phyloP scores from a whole-genome alignment of 2,329 filamentous ascomycete species.

The Aspergillus pseudoterreus region DNA sequence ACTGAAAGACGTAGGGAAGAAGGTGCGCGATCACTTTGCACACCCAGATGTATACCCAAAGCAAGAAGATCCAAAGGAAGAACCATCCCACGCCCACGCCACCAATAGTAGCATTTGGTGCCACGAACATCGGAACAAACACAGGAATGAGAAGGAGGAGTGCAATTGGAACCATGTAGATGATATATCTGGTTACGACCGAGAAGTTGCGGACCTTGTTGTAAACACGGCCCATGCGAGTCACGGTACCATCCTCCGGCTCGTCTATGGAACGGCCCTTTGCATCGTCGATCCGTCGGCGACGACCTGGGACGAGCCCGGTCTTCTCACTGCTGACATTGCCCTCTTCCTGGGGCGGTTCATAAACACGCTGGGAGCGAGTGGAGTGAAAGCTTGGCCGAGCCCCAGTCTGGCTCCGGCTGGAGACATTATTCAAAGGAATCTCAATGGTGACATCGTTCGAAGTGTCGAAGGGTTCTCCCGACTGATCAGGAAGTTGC shows the following conservation, averaged over 20 bases:
- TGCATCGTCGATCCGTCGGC: conserved; percentile 29
- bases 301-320: conserved; percentile 26
- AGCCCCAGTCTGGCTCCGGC: conserved; percentile 44
- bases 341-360: conserved; percentile 19
- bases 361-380: conserved; percentile 30
- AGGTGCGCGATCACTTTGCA: conserved; percentile 59
- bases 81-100: conserved; percentile 58
- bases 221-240: conserved; percentile 58
- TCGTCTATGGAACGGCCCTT: conserved; percentile 34
- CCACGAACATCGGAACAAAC: conserved; percentile 55
- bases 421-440: conserved; percentile 55
- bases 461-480: conserved; percentile 43
- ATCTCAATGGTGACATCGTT: conserved; percentile 60
- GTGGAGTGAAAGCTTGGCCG: conserved; percentile 36
- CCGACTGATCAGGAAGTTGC: conserved; percentile 32
- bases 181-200: conserved; percentile 60
- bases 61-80: conserved; percentile 62
- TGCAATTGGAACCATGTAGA: conserved; percentile 59
- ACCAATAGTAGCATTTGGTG: conserved; percentile 48
- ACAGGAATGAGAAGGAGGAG: conserved; percentile 60
- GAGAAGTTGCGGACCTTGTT: conserved; percentile 60
- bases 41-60: conserved; percentile 62
- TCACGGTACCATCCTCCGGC: conserved; percentile 54
- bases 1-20: conserved; percentile 58
- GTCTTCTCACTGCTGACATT: conserved; percentile 30